Base-by-base conservation (phyloP, 164 flowering plant genomes). In the Annona squamosa region DNA sequence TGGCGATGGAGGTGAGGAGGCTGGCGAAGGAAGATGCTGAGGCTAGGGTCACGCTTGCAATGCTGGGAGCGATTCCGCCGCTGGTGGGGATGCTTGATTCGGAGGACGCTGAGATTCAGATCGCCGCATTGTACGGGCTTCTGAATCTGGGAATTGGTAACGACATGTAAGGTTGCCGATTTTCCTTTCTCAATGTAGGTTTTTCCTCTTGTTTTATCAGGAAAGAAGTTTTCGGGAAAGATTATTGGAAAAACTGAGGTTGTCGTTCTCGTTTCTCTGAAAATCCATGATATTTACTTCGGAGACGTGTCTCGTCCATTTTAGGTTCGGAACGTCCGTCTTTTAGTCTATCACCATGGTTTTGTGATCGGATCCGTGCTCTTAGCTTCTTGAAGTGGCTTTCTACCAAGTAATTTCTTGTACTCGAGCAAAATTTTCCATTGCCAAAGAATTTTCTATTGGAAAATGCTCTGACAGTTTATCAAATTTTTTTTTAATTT, bases 11-110 rank as follows among this genome's bases (percentile, higher is more conserved):
- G 13, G 92, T 92, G 68, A 84, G 97, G 77, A 73, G 81, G 84
- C 78, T 88, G 3, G 86, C 95, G 9, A 92, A 89, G 82, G 97
- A 90, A 5, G 88, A 90, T 72, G 52, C 85, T 0, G 86, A 79
- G 48, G 92, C 90, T 0, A 84, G 98, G 75, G 78, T 71, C 18
- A 88, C 92, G 43, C 82, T 94, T 0, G 92, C 97, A 0, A 85
- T 92, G 92, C 87, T 92, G 13, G 98, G 98, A 19, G 89, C 89
- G 9, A 94, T 94, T 71, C 98, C 98, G 10, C 89, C 97, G 44
- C 82, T 94, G 0, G 88, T 92, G 16, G 88, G 83, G 6, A 78
- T 92, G 94, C 85, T 94, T 18, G 41, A n/a, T 10, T 73, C 72
- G 18, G 76, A 59, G 7, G 85, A 86, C 68, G 68, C 57, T 19